Percentiles rank a stretch among this genome's conserved stretches.
phyloP scores from a whole-genome alignment of 2,329 filamentous ascomycete species.

The Hypoxylon sp. region DNA sequence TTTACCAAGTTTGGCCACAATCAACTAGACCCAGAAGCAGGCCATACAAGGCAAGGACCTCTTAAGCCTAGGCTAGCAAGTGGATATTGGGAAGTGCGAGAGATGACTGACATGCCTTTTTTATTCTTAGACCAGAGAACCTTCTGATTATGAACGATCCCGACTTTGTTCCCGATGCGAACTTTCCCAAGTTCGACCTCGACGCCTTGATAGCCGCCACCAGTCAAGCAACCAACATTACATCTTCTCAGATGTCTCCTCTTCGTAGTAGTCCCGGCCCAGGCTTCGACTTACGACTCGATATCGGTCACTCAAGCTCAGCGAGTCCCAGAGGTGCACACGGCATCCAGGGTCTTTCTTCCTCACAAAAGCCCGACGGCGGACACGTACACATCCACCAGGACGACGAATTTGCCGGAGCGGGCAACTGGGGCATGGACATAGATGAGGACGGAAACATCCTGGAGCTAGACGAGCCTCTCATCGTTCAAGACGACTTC shows the following conservation, averaged over 20 bases:
- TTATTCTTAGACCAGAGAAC: slow-evolving; percentile 69
- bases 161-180: slow-evolving; percentile 73
- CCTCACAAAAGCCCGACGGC: slow-evolving; percentile 44
- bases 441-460: slow-evolving; percentile 62
- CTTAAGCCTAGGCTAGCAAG: neutral
- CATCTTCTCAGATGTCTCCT: slow-evolving; percentile 43
- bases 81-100: slow-evolving; percentile 16
- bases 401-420: slow-evolving; percentile 50
- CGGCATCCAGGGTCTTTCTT: slow-evolving; percentile 41
- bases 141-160: slow-evolving; percentile 85
- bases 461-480: slow-evolving; percentile 42
- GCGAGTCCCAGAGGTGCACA: slow-evolving; percentile 33
- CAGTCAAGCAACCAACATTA: slow-evolving; percentile 42
- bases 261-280: slow-evolving; percentile 30
- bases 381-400: slow-evolving; percentile 42
- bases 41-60: slow-evolving; percentile 71
- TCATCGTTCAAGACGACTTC: slow-evolving; percentile 50
- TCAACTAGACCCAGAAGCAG: slow-evolving; percentile 73
- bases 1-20: slow-evolving; percentile 64
- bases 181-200: slow-evolving; percentile 66
- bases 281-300: slow-evolving; percentile 37
- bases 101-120: slow-evolving; percentile 8
- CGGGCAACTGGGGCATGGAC: slow-evolving; percentile 55
- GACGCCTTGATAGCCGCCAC: slow-evolving; percentile 51
- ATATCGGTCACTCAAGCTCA: slow-evolving; percentile 39